These are phyloP conservation scores for Candida saitoana DNA, from an alignment of 805 yeast genomes.

Conservation along the genomic window DNA sequence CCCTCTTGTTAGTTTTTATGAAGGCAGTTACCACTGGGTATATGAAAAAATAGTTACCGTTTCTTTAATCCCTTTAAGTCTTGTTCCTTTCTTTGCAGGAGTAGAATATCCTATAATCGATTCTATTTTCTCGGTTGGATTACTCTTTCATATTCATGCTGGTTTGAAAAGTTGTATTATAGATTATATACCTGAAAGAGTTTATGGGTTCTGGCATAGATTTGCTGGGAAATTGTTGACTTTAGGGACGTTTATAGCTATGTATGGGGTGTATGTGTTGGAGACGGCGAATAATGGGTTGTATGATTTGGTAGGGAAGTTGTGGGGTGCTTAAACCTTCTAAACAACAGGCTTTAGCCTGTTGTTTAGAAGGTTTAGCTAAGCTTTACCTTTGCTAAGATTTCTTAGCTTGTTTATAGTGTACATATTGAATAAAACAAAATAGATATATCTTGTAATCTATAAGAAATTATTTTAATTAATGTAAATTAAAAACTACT, in stretches of 20 bases:
- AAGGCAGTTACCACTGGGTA: conserved; percentile 94
- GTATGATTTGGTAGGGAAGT: conserved; percentile 53
- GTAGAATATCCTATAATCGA: conserved; percentile 67
- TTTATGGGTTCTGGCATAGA: conserved; percentile 72
- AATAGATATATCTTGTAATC: no score
- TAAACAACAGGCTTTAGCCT: no score
- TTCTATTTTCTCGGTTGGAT: conserved; percentile 58
- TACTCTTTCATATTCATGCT: conserved; percentile 74
- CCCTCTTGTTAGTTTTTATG: conserved; percentile 59
- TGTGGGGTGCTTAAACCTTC: conserved; percentile 59
- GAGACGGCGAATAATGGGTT: conserved; percentile 81
- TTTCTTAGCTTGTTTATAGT: no score
- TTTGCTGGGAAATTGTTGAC: conserved; percentile 65
- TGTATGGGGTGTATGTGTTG: conserved; percentile 77
- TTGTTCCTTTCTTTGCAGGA: conserved; percentile 75
- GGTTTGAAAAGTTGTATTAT: conserved; percentile 90
- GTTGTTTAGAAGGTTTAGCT: no score
- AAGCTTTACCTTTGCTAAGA: no score
- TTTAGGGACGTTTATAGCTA: conserved; percentile 65
- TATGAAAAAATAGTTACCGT: conserved; percentile 71
- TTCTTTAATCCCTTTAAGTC: conserved; percentile 70
- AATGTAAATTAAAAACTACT: no score
- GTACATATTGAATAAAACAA: no score
- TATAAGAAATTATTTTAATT: no score
- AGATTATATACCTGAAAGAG: conserved; percentile 87